A percentile compares a stretch with the other conserved stretches of the same genome.
Evolutionary conservation across 805 yeast genomes (phyloP).

Genomic region (Cyberlindnera maritima): DNA sequence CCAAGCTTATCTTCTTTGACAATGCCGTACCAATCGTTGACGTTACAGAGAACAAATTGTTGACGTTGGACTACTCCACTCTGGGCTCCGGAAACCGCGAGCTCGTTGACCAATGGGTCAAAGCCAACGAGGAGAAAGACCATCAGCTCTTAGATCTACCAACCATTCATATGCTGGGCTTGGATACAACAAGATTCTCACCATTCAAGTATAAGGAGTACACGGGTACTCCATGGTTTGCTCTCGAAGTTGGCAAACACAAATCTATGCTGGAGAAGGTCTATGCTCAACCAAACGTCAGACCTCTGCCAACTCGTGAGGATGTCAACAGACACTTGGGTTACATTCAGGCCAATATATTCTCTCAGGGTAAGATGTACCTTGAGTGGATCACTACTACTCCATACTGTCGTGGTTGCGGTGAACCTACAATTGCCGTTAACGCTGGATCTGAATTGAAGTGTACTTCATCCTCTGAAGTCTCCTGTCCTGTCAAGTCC

Average conservation of each 20-base stretch:
- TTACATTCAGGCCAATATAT: constrained; percentile 56
- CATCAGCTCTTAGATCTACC: constrained; percentile 14
- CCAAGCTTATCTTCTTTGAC: constrained; percentile 39
- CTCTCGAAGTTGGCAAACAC: constrained; percentile 49
- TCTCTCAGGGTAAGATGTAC: constrained; percentile 80
- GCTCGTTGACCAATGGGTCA: constrained; percentile 25
- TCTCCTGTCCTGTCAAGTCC: constrained; percentile 23
- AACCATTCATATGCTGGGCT: constrained; percentile 38
- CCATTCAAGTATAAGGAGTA: constrained; percentile 46
- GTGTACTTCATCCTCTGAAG: constrained; percentile 33
- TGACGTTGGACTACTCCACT: constrained; percentile 16
- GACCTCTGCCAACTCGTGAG: constrained; percentile 22
- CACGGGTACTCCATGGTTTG: constrained; percentile 63
- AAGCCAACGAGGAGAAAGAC: constrained; percentile 13
- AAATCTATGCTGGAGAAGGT: constrained; percentile 13
- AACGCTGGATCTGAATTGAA: constrained; percentile 64
- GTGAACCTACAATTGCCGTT: constrained; percentile 55
- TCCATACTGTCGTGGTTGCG: constrained; percentile 86
- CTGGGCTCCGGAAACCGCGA: constrained; percentile 16
- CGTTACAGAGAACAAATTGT: constrained; percentile 5
- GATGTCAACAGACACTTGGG: constrained; percentile 23
- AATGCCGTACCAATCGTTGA: constrained; percentile 31
- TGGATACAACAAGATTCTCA: constrained; percentile 35
- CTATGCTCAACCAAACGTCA: constrained; percentile 2
- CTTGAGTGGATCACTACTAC: constrained; percentile 81